Conservation (phyloP, 768 basidiomycete genomes). For the Kwoniella mangroviensis region DNA sequence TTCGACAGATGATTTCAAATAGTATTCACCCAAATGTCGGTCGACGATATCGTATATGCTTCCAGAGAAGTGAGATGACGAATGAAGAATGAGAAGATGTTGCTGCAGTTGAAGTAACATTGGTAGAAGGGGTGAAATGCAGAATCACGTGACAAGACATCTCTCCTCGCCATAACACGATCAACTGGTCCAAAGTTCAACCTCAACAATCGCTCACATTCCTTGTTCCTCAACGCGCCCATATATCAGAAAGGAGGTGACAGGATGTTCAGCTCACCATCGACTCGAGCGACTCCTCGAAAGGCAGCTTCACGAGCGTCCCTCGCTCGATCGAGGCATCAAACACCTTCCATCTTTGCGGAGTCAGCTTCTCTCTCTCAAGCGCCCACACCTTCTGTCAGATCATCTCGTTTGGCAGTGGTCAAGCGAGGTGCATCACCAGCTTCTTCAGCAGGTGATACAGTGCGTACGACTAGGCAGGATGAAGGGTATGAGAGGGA, state of each 20-base stretch:
- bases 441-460: constrained; percentile 46
- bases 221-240: not conserved
- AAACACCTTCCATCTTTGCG: constrained; percentile 39
- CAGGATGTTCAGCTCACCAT: constrained; percentile 46
- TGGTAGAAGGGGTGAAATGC: too few species aligned
- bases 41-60: too few species aligned
- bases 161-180: too few species aligned
- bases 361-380: constrained; percentile 27
- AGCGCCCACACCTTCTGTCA: constrained; percentile 36
- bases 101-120: too few species aligned
- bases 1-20: too few species aligned
- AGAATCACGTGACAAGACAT: too few species aligned
- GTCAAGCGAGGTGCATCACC: constrained; percentile 31
- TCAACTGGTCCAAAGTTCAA: too few species aligned
- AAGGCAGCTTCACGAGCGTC: constrained; percentile 22
- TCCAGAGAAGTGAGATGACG: too few species aligned
- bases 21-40: too few species aligned
- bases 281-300: constrained; percentile 41
- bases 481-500: constrained; percentile 25
- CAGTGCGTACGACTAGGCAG: constrained; percentile 29
- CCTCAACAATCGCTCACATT: constrained; percentile 2
- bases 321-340: constrained; percentile 20
- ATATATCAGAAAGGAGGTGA: too few species aligned
- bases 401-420: constrained; percentile 21
- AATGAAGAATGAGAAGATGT: too few species aligned